Conservation (phyloP, 2,329 filamentous ascomycete genomes). For the Penicillium sp. region DNA sequence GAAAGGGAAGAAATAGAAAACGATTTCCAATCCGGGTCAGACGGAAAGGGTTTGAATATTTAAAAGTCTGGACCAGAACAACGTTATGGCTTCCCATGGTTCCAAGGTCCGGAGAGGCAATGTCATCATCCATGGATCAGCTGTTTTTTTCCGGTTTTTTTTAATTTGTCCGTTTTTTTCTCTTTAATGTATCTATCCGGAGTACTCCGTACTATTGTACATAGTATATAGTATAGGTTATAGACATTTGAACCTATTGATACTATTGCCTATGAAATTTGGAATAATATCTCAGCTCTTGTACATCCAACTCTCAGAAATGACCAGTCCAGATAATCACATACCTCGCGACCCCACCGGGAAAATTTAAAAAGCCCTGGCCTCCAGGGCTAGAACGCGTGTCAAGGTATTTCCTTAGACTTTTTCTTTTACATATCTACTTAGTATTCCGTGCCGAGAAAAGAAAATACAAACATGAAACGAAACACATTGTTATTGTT, state of each 20-base stretch:
- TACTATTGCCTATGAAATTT: background rate
- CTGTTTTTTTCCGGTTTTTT: background rate
- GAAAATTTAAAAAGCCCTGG: background rate
- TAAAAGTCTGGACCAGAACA: background rate
- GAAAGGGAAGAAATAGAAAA: background rate
- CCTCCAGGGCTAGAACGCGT: background rate
- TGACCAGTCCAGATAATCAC: conserved; percentile 4
- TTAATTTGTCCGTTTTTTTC: background rate
- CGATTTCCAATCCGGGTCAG: background rate
- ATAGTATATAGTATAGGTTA: no score
- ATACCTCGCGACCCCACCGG: background rate
- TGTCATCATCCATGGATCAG: conserved; percentile 2
- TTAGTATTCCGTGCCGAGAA: background rate
- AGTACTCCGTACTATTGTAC: background rate
- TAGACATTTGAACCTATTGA: background rate
- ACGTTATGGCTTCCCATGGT: background rate
- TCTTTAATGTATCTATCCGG: background rate
- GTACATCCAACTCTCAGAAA: background rate
- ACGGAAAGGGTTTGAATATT: background rate
- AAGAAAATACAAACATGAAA: no score
- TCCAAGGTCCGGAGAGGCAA: conserved; percentile 1
- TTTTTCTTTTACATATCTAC: background rate
- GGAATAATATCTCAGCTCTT: background rate
- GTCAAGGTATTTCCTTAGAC: background rate
- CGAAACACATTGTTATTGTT: background rate